phyloP scores from a whole-genome alignment of 2,329 filamentous ascomycete species.

The Zalaria sp. region DNA sequence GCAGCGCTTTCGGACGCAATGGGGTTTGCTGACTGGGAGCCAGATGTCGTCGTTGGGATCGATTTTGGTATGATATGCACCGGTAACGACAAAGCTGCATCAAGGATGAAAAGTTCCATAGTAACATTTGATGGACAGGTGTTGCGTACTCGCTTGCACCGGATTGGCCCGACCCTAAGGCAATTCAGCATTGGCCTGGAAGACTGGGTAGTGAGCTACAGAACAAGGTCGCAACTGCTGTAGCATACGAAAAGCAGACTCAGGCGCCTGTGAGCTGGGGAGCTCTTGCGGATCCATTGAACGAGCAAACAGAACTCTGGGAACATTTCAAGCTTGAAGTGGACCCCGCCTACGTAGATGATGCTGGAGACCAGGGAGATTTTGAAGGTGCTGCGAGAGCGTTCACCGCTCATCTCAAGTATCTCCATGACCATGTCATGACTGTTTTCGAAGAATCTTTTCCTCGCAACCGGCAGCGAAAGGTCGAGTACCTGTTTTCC shows the following conservation, averaged over 20 bases:
- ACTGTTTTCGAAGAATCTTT: slow-evolving; percentile 3
- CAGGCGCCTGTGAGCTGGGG: slow-evolving; percentile 7
- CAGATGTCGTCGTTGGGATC: slow-evolving; percentile 4
- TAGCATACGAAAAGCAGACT: slow-evolving; percentile 5
- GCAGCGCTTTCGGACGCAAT: neutral
- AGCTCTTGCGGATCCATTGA: slow-evolving; percentile 7
- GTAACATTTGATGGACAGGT: slow-evolving; percentile 1
- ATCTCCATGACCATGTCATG: slow-evolving; percentile 4
- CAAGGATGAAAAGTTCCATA: too few relatives aligned
- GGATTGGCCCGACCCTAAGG: slow-evolving; percentile 8
- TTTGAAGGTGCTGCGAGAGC: slow-evolving; percentile 5
- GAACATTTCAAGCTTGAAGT: slow-evolving; percentile 11
- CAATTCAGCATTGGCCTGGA: slow-evolving; percentile 11
- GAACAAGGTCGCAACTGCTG: slow-evolving; percentile 10
- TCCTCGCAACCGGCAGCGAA: slow-evolving; percentile 2
- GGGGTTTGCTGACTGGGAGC: neutral
- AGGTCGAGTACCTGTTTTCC: slow-evolving; percentile 8
- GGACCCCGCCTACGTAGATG: slow-evolving; percentile 8
- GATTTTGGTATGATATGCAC: slow-evolving; percentile 2
- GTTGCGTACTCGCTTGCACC: slow-evolving; percentile 5
- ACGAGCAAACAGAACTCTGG: slow-evolving; percentile 5
- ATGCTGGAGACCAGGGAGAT: neutral
- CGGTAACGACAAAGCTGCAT: neutral
- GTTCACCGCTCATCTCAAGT: slow-evolving; percentile 8
- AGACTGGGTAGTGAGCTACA: slow-evolving; percentile 5